Percentiles rank a stretch among this genome's conserved stretches.
Evolutionary conservation across 2,329 filamentous ascomycete genomes (phyloP).

Genomic region (Cytospora paraplurivora): DNA sequence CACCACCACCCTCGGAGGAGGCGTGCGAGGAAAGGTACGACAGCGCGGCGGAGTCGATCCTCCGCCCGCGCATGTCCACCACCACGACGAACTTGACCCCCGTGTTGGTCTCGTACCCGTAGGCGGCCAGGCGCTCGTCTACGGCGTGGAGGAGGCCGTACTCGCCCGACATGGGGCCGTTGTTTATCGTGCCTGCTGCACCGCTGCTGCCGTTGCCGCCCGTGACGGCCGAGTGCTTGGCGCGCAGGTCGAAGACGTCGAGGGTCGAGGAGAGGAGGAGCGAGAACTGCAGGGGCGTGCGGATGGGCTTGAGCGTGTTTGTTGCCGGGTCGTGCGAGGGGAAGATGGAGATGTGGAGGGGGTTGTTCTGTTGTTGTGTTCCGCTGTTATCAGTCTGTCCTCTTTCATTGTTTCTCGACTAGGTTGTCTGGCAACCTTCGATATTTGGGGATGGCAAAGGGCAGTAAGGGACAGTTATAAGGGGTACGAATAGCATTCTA

Average conservation of each 20-base stretch:
- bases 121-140: conserved; percentile 89
- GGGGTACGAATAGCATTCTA: no score
- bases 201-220: conserved; percentile 48
- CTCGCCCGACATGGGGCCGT: conserved; percentile 68
- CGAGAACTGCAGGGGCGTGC: conserved; percentile 83
- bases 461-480: no score
- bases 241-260: conserved; percentile 88
- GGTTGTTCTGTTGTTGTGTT: conserved; percentile 73
- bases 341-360: conserved; percentile 90
- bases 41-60: conserved; percentile 41
- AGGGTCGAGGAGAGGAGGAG: conserved; percentile 89
- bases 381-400: neutral
- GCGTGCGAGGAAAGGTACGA: conserved; percentile 15
- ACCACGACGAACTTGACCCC: conserved; percentile 88
- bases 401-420: neutral
- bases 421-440: no score
- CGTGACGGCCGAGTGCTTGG: conserved; percentile 52
- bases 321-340: conserved; percentile 66
- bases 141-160: conserved; percentile 89
- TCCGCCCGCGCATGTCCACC: conserved; percentile 83
- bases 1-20: neutral
- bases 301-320: conserved; percentile 55
- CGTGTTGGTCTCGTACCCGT: conserved; percentile 96
- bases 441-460: no score
- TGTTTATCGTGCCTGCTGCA: neutral